Conservation (phyloP, 2,329 filamentous ascomycete genomes). For the Exophiala aquamarina region DNA sequence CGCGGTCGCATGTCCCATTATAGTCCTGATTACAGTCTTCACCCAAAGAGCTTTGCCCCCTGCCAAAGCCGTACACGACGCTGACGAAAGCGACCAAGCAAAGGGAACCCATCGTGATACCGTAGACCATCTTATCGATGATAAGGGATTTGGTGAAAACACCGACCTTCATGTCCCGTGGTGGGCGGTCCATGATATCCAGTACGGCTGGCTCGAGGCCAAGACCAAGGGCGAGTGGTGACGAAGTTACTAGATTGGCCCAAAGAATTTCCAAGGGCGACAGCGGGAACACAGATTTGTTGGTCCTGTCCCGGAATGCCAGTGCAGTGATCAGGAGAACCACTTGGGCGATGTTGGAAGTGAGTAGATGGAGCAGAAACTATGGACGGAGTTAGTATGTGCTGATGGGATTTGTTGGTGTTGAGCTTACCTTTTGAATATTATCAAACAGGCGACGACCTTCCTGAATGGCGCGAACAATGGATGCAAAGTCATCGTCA, state of each 20-base stretch:
- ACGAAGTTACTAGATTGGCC: slow-evolving; percentile 89
- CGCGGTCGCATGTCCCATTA: slow-evolving; percentile 55
- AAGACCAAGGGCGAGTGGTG: slow-evolving; percentile 81
- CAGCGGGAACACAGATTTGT: slow-evolving; percentile 79
- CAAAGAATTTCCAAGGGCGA: slow-evolving; percentile 83
- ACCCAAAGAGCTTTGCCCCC: slow-evolving; percentile 48
- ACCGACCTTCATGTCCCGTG: slow-evolving; percentile 57
- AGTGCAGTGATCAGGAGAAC: slow-evolving; percentile 77
- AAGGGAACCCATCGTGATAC: slow-evolving; percentile 48
- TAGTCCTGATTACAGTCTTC: slow-evolving; percentile 61
- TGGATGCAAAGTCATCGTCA: slow-evolving; percentile 79
- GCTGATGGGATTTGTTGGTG: not conserved
- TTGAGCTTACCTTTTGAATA: slow-evolving; percentile 57
- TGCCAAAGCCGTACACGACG: slow-evolving; percentile 38
- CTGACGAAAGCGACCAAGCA: slow-evolving; percentile 41
- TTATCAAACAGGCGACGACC: slow-evolving; percentile 79
- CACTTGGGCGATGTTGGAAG: slow-evolving; percentile 81
- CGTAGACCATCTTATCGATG: slow-evolving; percentile 43
- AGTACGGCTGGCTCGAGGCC: slow-evolving; percentile 73
- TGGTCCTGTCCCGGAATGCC: slow-evolving; percentile 70
- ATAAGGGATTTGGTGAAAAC: slow-evolving; percentile 44
- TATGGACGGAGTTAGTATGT: slow-evolving; percentile 32
- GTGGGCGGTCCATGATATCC: slow-evolving; percentile 77
- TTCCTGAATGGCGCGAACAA: slow-evolving; percentile 76
- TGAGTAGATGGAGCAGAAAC: slow-evolving; percentile 76